Conservation (phyloP, 495 filamentous ascomycete genomes). For the Tuber borchii region DNA sequence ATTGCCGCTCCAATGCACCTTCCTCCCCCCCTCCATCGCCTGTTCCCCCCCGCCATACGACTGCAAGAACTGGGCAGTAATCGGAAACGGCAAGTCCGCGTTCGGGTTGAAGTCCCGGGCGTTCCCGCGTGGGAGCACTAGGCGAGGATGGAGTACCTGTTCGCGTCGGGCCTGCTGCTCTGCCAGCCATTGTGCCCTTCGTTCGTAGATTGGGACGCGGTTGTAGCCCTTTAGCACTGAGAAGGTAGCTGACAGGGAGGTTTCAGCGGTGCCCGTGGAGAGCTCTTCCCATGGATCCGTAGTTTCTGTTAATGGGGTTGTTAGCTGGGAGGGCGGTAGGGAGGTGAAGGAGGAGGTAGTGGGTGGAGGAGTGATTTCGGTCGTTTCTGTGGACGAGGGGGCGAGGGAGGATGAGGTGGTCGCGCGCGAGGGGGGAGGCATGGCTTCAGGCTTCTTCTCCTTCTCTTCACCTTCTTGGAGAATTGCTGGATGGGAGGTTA, state of each 20-base stretch:
- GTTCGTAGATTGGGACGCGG: slow-evolving; percentile 33
- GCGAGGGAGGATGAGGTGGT: too few relatives aligned
- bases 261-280: slow-evolving; percentile 26
- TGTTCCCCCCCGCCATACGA: slow-evolving; percentile 15
- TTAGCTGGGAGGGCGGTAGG: slow-evolving; percentile 14
- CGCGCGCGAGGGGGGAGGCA: not conserved
- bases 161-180: slow-evolving; percentile 32
- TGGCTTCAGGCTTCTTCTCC: not conserved
- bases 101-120: slow-evolving; percentile 20
- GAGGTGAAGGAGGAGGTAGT: not conserved
- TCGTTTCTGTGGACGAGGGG: not conserved
- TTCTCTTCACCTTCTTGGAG: not conserved
- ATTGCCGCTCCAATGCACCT: not conserved
- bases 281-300: slow-evolving; percentile 29
- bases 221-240: slow-evolving; percentile 32
- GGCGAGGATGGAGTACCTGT: slow-evolving; percentile 15
- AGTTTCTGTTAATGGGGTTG: slow-evolving; percentile 24
- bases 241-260: slow-evolving; percentile 21
- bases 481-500: not conserved
- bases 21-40: not conserved
- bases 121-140: not conserved
- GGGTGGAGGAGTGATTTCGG: not conserved
- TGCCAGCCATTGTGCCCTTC: slow-evolving; percentile 31
- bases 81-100: slow-evolving; percentile 29
- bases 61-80: slow-evolving; percentile 29